Evolutionary conservation across 2,329 filamentous ascomycete genomes (phyloP).

Genomic region (Leptographium lundbergii): DNA sequence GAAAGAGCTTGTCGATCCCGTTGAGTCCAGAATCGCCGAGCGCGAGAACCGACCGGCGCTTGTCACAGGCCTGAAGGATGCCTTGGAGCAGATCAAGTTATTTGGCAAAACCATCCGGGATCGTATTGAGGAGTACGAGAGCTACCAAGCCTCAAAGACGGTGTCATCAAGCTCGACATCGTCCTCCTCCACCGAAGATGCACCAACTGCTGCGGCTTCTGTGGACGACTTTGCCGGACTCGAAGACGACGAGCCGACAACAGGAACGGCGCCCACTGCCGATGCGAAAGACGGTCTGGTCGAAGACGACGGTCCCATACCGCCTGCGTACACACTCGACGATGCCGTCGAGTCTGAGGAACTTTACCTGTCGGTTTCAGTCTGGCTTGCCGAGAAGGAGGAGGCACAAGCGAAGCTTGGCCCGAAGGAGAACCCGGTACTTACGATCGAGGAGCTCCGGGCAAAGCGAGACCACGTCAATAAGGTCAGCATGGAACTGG

Average conservation of each 20-base stretch:
- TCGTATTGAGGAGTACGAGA: conserved; percentile 57
- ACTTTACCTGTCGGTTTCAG: conserved; percentile 46
- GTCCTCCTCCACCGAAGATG: conserved; percentile 21
- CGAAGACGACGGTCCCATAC: conserved; percentile 40
- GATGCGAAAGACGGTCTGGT: not conserved
- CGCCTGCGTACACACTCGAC: conserved; percentile 57
- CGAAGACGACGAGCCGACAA: conserved; percentile 50
- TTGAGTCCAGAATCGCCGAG: conserved; percentile 65
- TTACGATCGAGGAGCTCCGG: conserved; percentile 60
- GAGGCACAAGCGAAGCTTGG: conserved; percentile 58
- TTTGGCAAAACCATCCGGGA: conserved; percentile 58
- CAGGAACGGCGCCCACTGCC: conserved; percentile 24
- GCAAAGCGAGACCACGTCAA: conserved; percentile 58
- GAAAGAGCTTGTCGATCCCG: conserved; percentile 63
- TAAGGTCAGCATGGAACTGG: conserved; percentile 55
- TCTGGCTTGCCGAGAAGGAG: conserved; percentile 66
- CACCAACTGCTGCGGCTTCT: conserved; percentile 28
- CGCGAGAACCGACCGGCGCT: conserved; percentile 56
- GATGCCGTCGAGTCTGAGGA: conserved; percentile 57
- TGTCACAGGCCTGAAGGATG: conserved; percentile 52
- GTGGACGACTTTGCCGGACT: conserved; percentile 57
- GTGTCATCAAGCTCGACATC: conserved; percentile 30
- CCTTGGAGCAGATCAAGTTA: conserved; percentile 58
- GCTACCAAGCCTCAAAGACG: conserved; percentile 40
- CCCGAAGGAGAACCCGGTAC: conserved; percentile 58